These are phyloP conservation scores for Triticum dicoccoides DNA, from an alignment of 176 grass and related monocot genomes.

Conservation along the genomic window DNA sequence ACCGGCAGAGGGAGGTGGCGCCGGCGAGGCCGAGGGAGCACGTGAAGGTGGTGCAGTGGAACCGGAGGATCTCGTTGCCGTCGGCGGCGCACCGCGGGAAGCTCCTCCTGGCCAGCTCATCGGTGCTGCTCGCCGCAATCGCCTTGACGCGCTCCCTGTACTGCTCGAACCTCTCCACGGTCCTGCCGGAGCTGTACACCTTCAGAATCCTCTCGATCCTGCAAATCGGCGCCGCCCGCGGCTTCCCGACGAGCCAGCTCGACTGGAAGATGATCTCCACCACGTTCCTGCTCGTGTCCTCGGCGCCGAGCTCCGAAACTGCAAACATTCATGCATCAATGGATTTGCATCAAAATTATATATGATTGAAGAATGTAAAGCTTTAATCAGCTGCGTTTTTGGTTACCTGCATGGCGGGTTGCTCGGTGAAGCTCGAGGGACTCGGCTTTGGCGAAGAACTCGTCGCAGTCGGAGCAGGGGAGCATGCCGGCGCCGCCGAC, in stretches of 20 bases:
- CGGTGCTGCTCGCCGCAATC: conserved; percentile 26
- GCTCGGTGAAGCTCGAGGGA: conserved; percentile 67
- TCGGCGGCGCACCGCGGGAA: conserved; percentile 80
- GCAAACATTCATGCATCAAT: neutral
- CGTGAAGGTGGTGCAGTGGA: conserved; percentile 61
- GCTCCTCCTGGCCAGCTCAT: conserved; percentile 35
- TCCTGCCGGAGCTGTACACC: conserved; percentile 56
- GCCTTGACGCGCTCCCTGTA: conserved; percentile 76
- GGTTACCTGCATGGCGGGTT: conserved; percentile 67
- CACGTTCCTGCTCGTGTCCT: conserved; percentile 87
- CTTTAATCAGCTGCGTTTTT: neutral
- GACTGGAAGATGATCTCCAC: conserved; percentile 97
- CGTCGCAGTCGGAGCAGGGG: conserved; percentile 61
- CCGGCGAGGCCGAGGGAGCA: conserved; percentile 53
- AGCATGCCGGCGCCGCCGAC: conserved; percentile 22
- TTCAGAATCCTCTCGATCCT: conserved; percentile 82
- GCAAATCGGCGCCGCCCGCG: conserved; percentile 42
- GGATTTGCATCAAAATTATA: neutral
- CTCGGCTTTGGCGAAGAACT: conserved; percentile 68
- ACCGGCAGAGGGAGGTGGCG: conserved; percentile 46
- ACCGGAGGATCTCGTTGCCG: conserved; percentile 86
- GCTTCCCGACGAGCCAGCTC: conserved; percentile 62
- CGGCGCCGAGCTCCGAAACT: conserved; percentile 76
- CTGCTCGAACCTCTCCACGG: conserved; percentile 67
- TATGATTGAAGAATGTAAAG: neutral